Base-by-base conservation (phyloP, 2,329 filamentous ascomycete species). In the Fusarium sp. region DNA sequence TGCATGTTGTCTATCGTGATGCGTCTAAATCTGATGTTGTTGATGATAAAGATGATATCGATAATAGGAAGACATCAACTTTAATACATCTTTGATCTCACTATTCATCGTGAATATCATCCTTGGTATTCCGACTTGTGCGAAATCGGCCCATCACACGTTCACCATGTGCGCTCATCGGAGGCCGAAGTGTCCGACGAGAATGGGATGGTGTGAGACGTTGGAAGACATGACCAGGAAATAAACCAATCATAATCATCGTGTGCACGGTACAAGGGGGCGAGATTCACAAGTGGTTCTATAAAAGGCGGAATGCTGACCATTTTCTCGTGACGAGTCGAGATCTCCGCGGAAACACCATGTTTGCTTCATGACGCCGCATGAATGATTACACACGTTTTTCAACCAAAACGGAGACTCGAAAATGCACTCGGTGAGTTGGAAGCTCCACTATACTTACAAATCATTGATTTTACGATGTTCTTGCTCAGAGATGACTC, bases 301-400 rank as follows among this genome's bases (percentile, higher is more conserved):
- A 29, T 45, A 14, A 20, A 14, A 45, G 43, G 43, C 24, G 24
- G 48, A 37, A 56, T 57, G 10, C 48, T 64, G 33, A 22, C 31
- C 33, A 22, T 57, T 27, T 64, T 31, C 24, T 41, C 24, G 33
- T 50, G 22, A 64, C 43, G 33, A 18, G 33, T 16, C 14, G 22
- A 43, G 33, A 56, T 64, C 61, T 64, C 61, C 61, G 61, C 61
- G 61, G 61, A 64, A 64, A 64, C 48, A 45, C 24, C 14, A 45
- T 24, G 8, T 39, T 20, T 41, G 4, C 27, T 54, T 43, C 39
- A 24, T 10, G 31, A 13, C 14, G 6, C 16, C 39, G 59, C 59
- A 35, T 62, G n/a, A 48, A 37, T 63, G 45, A 63, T 54, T 54
- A 63, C 45, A 63, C 27, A 63, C 2, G 6, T 13, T 7, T 11